These are phyloP conservation scores for Colletotrichum gigasporum DNA, from an alignment of 2,329 filamentous ascomycete genomes.

Conservation along the genomic window DNA sequence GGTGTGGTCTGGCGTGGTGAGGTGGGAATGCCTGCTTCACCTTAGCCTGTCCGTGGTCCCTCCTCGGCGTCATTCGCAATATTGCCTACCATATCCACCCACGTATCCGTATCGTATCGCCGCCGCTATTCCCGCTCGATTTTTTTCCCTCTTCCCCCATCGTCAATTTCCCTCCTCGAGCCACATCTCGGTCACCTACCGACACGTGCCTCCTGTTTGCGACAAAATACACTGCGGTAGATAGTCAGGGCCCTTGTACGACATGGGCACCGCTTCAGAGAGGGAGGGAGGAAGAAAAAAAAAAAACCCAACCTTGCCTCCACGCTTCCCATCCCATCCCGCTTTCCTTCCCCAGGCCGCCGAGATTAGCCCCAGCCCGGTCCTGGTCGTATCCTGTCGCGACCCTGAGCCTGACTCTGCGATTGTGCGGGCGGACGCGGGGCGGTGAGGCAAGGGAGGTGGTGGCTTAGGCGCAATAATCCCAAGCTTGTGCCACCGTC, in stretches of 20 bases:
- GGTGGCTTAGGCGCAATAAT: constrained; percentile 29
- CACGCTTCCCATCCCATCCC: constrained; percentile 10
- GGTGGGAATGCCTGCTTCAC: constrained; percentile 14
- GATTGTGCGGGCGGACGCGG: constrained; percentile 25
- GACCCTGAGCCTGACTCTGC: constrained; percentile 15
- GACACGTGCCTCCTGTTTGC: constrained; percentile 22
- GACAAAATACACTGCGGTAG: not conserved
- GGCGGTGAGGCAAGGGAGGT: constrained; percentile 27
- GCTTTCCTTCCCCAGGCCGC: constrained; percentile 26
- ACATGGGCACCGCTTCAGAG: not conserved
- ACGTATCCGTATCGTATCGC: constrained; percentile 25
- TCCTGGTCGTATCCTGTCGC: not conserved
- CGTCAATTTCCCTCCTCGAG: constrained; percentile 13
- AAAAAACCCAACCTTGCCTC: constrained; percentile 2
- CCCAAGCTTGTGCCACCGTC: constrained; percentile 28
- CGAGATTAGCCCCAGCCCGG: constrained; percentile 28
- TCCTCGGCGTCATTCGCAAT: constrained; percentile 31
- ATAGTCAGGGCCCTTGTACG: not conserved
- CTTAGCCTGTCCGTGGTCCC: constrained; percentile 23
- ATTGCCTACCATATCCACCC: constrained; percentile 29
- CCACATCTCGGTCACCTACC: constrained; percentile 29
- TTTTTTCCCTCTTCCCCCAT: not conserved
- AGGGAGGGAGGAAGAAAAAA: not conserved
- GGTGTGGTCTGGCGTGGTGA: not conserved
- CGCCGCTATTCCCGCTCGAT: constrained; percentile 27